Evolutionary conservation across 352 stramenopile genomes (phyloP).

Genomic region (Pythium sp.): DNA sequence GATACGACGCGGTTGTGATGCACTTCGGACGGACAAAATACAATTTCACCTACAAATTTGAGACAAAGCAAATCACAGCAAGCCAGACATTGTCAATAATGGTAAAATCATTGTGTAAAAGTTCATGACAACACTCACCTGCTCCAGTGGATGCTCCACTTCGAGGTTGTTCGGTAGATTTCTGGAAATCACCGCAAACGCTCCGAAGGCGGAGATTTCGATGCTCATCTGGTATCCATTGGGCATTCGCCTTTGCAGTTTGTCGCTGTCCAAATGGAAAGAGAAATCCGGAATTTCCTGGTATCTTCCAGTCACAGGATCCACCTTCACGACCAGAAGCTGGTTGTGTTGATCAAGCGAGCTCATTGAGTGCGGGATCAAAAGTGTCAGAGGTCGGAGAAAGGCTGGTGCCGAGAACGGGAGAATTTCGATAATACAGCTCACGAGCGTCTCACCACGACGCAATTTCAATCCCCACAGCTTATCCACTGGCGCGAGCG

Average conservation of each 20-base stretch:
- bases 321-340: constrained; percentile 26
- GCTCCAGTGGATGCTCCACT: constrained; percentile 15
- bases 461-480: constrained; percentile 13
- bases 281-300: neutral
- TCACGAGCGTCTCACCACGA: constrained; percentile 37
- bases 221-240: neutral
- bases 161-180: constrained; percentile 12
- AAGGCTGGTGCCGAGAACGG: constrained; percentile 30
- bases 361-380: constrained; percentile 27
- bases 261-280: neutral
- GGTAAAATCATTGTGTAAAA: neutral
- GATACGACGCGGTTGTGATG: constrained; percentile 9
- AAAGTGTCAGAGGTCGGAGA: constrained; percentile 27
- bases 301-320: constrained; percentile 18
- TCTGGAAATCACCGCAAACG: constrained; percentile 16
- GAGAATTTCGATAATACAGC: constrained; percentile 40
- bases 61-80: neutral
- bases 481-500: neutral
- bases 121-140: constrained; percentile 2
- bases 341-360: constrained; percentile 11
- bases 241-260: neutral
- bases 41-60: constrained; percentile 3
- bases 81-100: neutral
- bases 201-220: constrained; percentile 11
- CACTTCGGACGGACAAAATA: constrained; percentile 15